Evolutionary conservation across 2,329 filamentous ascomycete genomes (phyloP).

Genomic region (Claviceps lovelessii): DNA sequence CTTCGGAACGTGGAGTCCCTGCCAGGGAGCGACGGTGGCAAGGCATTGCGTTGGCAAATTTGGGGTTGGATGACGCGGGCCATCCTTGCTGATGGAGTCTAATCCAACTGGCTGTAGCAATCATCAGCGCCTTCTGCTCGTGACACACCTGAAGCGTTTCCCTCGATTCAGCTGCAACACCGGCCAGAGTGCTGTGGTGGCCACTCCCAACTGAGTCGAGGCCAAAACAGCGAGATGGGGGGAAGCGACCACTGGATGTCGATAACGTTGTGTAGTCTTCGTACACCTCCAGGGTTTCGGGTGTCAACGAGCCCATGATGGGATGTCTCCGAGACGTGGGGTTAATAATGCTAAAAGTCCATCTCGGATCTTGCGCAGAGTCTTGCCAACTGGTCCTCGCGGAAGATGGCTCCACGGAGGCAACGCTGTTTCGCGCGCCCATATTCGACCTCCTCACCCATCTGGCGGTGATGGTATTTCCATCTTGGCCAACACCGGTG

Average conservation of each 20-base stretch:
- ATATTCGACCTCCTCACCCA: conserved; percentile 45
- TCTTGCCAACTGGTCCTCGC: conserved; percentile 13
- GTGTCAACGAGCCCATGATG: conserved; percentile 54
- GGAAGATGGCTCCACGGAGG: conserved; percentile 9
- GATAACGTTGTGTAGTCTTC: conserved; percentile 50
- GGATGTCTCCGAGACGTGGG: conserved; percentile 56
- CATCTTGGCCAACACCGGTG: conserved; percentile 41
- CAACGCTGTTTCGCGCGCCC: conserved; percentile 6
- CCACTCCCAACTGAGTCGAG: conserved; percentile 8
- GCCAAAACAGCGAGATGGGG: conserved; percentile 27
- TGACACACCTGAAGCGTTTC: conserved; percentile 17
- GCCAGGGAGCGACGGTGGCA: conserved; percentile 13
- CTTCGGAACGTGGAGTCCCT: neutral
- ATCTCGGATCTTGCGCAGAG: conserved; percentile 35
- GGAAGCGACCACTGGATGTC: conserved; percentile 31
- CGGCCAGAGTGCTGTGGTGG: conserved; percentile 10
- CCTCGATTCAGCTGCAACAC: conserved; percentile 15
- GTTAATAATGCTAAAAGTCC: conserved; percentile 65
- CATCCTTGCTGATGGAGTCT: conserved; percentile 22
- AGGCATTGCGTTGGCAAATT: conserved; percentile 11
- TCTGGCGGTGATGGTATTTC: conserved; percentile 45
- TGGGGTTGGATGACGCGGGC: conserved; percentile 19
- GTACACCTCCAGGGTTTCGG: conserved; percentile 50
- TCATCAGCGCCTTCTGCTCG: conserved; percentile 23
- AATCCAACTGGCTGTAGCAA: conserved; percentile 25